Evolutionary conservation across 257 asterid genomes (phyloP).

Genomic region (Primulina eburnea): DNA sequence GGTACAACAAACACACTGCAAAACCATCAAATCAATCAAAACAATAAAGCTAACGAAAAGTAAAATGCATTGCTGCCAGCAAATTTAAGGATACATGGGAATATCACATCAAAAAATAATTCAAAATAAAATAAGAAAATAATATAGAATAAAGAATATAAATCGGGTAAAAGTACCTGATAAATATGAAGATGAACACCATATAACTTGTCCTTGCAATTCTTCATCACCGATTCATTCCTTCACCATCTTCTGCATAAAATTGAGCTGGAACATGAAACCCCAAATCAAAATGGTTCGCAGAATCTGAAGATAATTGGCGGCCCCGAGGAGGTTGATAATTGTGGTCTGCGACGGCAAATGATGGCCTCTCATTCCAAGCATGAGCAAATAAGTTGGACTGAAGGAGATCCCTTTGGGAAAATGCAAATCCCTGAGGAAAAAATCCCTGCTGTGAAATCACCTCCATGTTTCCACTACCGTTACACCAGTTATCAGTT

Average conservation of each 20-base stretch:
- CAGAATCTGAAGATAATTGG: constrained; percentile 31
- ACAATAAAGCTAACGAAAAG: neutral
- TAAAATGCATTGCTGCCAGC: neutral
- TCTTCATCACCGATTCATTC: constrained; percentile 10
- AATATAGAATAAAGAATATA: no score
- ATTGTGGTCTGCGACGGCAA: constrained; percentile 22
- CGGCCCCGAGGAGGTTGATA: constrained; percentile 9
- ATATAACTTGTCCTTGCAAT: neutral
- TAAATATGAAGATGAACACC: neutral
- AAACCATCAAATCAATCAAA: constrained; percentile 1
- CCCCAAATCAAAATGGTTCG: constrained; percentile 36
- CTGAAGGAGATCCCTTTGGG: constrained; percentile 47
- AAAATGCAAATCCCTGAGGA: constrained; percentile 28
- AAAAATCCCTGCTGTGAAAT: constrained; percentile 25
- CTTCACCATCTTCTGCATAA: constrained; percentile 43
- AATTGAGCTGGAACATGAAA: constrained; percentile 46
- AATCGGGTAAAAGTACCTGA: constrained; percentile 18
- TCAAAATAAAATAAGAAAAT: no score
- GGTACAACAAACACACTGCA: neutral
- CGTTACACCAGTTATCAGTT: constrained; percentile 29
- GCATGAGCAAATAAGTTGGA: constrained; percentile 35
- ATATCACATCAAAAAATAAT: neutral
- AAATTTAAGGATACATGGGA: neutral
- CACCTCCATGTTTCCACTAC: constrained; percentile 19
- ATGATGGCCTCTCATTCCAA: constrained; percentile 35